A percentile compares a stretch with the other conserved stretches of the same genome.
These are phyloP conservation scores for Phytophthora fragariaefolia DNA, from an alignment of 352 stramenopile genomes.

Conservation along the genomic window DNA sequence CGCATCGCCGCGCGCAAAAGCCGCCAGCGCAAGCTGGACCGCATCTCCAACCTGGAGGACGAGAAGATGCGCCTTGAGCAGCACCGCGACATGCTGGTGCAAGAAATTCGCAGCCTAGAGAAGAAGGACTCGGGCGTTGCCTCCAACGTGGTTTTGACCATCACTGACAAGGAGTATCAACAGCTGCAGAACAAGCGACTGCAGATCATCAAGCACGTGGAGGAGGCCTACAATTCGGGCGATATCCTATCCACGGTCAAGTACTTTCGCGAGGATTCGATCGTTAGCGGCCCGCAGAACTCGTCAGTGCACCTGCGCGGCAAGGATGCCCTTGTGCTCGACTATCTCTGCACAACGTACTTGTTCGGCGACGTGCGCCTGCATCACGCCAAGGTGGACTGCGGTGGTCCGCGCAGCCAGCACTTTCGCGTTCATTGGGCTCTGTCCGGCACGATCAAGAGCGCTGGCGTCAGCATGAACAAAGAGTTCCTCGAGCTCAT, in stretches of 20 bases:
- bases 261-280: conserved; percentile 89
- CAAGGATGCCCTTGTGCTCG: conserved; percentile 85
- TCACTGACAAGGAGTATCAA: conserved; percentile 84
- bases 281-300: conserved; percentile 87
- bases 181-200: conserved; percentile 76
- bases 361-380: conserved; percentile 80
- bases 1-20: conserved; percentile 86
- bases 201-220: conserved; percentile 83
- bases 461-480: conserved; percentile 84
- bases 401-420: conserved; percentile 79
- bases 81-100: conserved; percentile 86
- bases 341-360: conserved; percentile 88
- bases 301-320: conserved; percentile 83
- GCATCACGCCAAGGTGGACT: conserved; percentile 85
- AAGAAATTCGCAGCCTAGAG: conserved; percentile 86
- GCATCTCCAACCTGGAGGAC: conserved; percentile 88
- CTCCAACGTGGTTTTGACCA: conserved; percentile 59
- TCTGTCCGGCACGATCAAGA: conserved; percentile 79
- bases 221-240: conserved; percentile 82
- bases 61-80: conserved; percentile 89
- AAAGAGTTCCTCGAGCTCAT: conserved; percentile 90
- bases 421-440: conserved; percentile 89
- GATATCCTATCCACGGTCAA: conserved; percentile 81
- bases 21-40: conserved; percentile 85
- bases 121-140: conserved; percentile 70